Evolutionary conservation across 495 filamentous ascomycete species (phyloP).

Genomic region (Hypoxylon rickii): DNA sequence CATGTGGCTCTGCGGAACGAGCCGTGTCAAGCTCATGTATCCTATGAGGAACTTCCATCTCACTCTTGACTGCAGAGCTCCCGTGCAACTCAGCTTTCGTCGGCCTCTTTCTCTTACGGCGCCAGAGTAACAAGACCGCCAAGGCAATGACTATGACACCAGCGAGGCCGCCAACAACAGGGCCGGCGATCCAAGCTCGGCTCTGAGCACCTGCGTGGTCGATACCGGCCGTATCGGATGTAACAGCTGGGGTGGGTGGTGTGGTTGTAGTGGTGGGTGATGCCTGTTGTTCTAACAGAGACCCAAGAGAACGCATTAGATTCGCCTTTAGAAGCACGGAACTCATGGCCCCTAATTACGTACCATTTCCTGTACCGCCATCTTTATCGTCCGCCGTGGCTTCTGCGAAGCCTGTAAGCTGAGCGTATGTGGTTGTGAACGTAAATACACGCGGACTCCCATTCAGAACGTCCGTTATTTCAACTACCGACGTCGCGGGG

Average conservation of each 20-base stretch:
- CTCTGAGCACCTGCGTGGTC: neutral
- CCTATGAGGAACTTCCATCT: slow-evolving; percentile 6
- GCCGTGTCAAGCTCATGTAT: slow-evolving; percentile 17
- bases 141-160: neutral
- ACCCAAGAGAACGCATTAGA: no score
- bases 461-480: slow-evolving; percentile 1
- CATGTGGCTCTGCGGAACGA: neutral
- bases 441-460: neutral
- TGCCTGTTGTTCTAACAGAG: no score
- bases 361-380: no score
- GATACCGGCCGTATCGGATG: neutral
- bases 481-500: slow-evolving; percentile 5
- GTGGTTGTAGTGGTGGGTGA: neutral
- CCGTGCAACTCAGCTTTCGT: slow-evolving; percentile 5
- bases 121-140: slow-evolving; percentile 8
- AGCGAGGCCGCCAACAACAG: slow-evolving; percentile 4
- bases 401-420: neutral
- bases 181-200: slow-evolving; percentile 19
- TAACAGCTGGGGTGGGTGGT: no score
- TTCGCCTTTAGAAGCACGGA: no score
- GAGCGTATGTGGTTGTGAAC: slow-evolving; percentile 12
- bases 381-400: no score
- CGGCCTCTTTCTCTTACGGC: neutral
- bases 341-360: no score
- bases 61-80: neutral